Evolutionary conservation across 495 filamentous ascomycete species (phyloP).

Genomic region (Aspergillus kassunensis): DNA sequence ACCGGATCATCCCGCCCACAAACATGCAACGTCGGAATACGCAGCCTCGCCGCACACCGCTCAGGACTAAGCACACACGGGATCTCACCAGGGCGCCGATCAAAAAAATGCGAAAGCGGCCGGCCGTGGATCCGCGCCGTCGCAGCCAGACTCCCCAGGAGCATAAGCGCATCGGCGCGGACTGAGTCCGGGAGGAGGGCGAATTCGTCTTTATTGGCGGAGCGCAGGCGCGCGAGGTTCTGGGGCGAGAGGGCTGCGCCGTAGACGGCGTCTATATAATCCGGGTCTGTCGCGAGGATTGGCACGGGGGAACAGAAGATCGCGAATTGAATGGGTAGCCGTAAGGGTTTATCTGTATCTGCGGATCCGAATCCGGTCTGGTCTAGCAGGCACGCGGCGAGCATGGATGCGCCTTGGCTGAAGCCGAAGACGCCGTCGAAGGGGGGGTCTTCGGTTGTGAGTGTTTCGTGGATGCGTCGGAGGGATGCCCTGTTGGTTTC

Average conservation of each 20-base stretch:
- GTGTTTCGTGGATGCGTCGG: slow-evolving; percentile 12
- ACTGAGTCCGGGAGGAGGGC: slow-evolving; percentile 1
- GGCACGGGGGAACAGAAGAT: slow-evolving; percentile 15
- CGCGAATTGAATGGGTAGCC: slow-evolving; percentile 18
- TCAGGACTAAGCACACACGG: slow-evolving; percentile 7
- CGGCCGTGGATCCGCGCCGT: not conserved
- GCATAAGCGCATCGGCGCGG: not conserved
- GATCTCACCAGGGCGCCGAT: not conserved
- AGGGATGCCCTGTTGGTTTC: slow-evolving; percentile 10
- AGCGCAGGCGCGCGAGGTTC: not conserved
- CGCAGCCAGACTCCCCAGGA: not conserved
- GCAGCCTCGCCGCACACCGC: slow-evolving; percentile 5
- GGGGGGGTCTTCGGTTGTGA: slow-evolving; percentile 20
- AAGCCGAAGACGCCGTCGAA: slow-evolving; percentile 23
- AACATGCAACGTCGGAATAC: slow-evolving; percentile 22
- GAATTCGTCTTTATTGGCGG: slow-evolving; percentile 2
- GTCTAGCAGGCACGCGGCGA: slow-evolving; percentile 15
- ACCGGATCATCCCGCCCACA: slow-evolving; percentile 11
- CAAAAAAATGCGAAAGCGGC: not conserved
- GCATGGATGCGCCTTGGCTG: slow-evolving; percentile 15
- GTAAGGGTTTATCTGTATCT: not conserved
- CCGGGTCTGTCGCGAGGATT: slow-evolving; percentile 5
- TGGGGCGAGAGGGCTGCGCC: slow-evolving; percentile 1
- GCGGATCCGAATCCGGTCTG: not conserved
- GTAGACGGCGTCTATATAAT: not conserved